Evolutionary conservation across 805 yeast genomes (phyloP), one percentile per base, ranked within the genome.

Genomic region (Novakomyces olei): DNA sequence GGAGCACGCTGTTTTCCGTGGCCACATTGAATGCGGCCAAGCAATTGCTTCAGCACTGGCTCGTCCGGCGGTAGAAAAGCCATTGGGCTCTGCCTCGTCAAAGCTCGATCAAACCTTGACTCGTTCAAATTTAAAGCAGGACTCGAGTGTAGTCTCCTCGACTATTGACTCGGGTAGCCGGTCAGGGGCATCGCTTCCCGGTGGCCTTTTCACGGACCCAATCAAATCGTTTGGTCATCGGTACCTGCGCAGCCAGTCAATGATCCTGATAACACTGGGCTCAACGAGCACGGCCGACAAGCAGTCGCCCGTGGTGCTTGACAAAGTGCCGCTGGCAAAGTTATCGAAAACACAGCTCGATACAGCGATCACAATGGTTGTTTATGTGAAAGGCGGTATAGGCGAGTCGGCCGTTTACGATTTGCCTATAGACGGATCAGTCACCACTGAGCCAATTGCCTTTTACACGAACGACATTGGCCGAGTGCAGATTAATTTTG

Each of bases 1-100:
- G 71, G 96, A 85, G 46, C 96, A 85, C 51, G 94, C 95, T 0
- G 72, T 79, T 31, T 57, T 85, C 29, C 63, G 95, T 43, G 96
- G 96, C 4, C 92, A 81, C 49, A 54, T 83, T 36, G 61, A 57
- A 2, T 65, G 79, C 24, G 72, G 88, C 1, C 67, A 67, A 33
- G 43, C 67, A 44, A 55, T 85, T 35, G 48, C 38, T 3, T 10
- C 12, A 10, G 12, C 12, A 10, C 25, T 22, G 12, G 2, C 9
- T 12, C 9, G 9, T 3, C 12, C 3, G 9, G 3, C 25, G 25
- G 25, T 10, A 22, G 25, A 10, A 12, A 22, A 22, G 25, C 12
- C 25, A 22, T 22, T 22, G 25, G 25, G 12, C 12, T 10, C 12
- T 2, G 12, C 2, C 12, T 10, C 25, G 9, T 22, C 25, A 12